Evolutionary conservation across 1,139 yeast genomes (phyloP).

Genomic region (Petasospora fabianii): DNA sequence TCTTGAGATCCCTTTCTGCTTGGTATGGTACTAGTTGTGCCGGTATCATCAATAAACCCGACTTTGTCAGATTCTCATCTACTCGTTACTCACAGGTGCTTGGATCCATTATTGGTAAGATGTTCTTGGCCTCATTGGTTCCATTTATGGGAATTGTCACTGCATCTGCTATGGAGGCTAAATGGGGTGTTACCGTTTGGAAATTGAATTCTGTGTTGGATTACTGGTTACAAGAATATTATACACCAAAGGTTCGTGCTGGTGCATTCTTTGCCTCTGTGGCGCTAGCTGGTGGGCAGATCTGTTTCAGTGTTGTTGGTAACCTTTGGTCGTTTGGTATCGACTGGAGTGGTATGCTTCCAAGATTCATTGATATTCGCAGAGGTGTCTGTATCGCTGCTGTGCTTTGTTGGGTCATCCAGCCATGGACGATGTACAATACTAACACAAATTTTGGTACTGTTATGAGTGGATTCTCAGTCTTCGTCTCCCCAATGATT

Average conservation of each 20-base stretch:
- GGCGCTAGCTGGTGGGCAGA: neutral
- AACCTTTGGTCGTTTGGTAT: conserved; percentile 22
- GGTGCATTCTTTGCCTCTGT: conserved; percentile 11
- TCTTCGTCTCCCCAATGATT: conserved; percentile 32
- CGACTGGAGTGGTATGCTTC: conserved; percentile 37
- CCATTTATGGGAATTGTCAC: conserved; percentile 12
- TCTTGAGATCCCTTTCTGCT: conserved; percentile 23
- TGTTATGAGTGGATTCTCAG: conserved; percentile 35
- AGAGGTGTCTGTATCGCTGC: conserved; percentile 35
- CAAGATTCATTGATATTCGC: conserved; percentile 33
- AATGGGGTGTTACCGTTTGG: conserved; percentile 6
- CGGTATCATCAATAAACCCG: conserved; percentile 31
- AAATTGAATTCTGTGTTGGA: conserved; percentile 6
- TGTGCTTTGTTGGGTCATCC: conserved; percentile 33
- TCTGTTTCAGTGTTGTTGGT: conserved; percentile 8
- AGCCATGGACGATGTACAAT: conserved; percentile 37
- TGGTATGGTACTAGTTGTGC: conserved; percentile 32
- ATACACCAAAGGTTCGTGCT: conserved; percentile 6
- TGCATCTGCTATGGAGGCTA: conserved; percentile 9
- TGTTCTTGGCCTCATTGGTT: conserved; percentile 5
- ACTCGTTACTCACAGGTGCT: conserved; percentile 25
- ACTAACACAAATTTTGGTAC: conserved; percentile 32
- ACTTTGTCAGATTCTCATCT: conserved; percentile 31
- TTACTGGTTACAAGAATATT: conserved; percentile 6
- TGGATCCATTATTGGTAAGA: conserved; percentile 29